Percentiles rank a stretch among this genome's conserved stretches.
Evolutionary conservation across 192 early-diverging fungal species (phyloP).

Genomic region (Coemansia sp.): DNA sequence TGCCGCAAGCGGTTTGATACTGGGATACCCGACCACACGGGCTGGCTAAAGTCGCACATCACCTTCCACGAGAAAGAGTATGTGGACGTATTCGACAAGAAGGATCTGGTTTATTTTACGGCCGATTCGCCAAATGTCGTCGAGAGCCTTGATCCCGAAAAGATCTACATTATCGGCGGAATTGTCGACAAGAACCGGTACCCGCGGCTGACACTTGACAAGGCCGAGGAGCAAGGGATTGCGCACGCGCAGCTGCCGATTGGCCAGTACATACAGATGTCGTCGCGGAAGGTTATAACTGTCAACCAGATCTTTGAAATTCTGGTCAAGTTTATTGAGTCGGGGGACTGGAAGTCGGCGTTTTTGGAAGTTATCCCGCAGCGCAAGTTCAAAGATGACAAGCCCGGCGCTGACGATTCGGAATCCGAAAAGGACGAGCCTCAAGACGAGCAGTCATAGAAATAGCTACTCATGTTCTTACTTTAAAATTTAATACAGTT

Average conservation of each 20-base stretch:
- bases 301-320: slow-evolving; percentile 97
- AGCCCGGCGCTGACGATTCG: too few species aligned
- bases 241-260: slow-evolving; percentile 81
- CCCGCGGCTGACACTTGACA: slow-evolving; percentile 74
- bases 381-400: slow-evolving; percentile 79
- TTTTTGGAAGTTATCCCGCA: slow-evolving; percentile 90
- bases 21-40: slow-evolving; percentile 39
- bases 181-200: slow-evolving; percentile 94
- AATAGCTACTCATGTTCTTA: too few species aligned
- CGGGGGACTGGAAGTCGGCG: slow-evolving; percentile 79
- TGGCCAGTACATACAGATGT: slow-evolving; percentile 77
- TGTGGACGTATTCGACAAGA: slow-evolving; percentile 51
- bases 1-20: slow-evolving; percentile 52
- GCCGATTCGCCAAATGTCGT: slow-evolving; percentile 82
- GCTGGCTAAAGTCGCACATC: slow-evolving; percentile 53
- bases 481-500: too few species aligned
- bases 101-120: slow-evolving; percentile 80
- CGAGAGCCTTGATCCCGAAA: slow-evolving; percentile 64
- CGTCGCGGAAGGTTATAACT: slow-evolving; percentile 81
- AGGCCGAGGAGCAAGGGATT: slow-evolving; percentile 74
- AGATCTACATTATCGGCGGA: slow-evolving; percentile 89
- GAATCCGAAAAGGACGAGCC: too few species aligned
- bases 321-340: slow-evolving; percentile 74
- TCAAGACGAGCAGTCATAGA: too few species aligned
- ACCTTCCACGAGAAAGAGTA: slow-evolving; percentile 31